These are phyloP conservation scores for Phytophthora podocarpi DNA, from an alignment of 352 stramenopile species.

Conservation along the genomic window DNA sequence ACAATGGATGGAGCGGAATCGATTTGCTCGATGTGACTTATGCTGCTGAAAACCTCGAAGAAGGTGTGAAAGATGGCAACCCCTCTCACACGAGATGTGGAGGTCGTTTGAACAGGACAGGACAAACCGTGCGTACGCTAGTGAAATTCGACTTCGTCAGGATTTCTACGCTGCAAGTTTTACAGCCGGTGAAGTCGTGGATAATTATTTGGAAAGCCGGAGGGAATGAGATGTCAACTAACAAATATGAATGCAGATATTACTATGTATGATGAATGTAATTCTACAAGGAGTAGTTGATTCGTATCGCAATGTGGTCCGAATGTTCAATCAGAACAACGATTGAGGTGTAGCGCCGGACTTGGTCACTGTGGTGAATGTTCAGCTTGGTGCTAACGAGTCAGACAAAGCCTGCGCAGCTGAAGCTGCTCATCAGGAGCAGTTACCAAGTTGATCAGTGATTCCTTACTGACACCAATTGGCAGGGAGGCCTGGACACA, in stretches of 20 bases:
- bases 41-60: slow-evolving; percentile 2
- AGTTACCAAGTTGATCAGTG: no score
- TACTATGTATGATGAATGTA: not conserved
- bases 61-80: slow-evolving; percentile 1
- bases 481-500: no score
- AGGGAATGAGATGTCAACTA: not conserved
- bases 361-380: not conserved
- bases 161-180: not conserved
- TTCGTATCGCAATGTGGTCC: not conserved
- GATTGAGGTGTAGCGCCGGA: not conserved
- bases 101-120: not conserved
- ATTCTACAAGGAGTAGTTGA: not conserved
- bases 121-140: not conserved
- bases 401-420: no score
- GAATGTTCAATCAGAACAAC: not conserved
- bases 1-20: slow-evolving; percentile 4
- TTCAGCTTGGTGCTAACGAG: not conserved
- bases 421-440: no score
- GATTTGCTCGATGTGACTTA: slow-evolving; percentile 1
- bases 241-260: not conserved
- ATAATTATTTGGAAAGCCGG: no score
- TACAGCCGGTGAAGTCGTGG: not conserved
- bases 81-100: slow-evolving; percentile 4
- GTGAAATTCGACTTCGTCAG: not conserved
- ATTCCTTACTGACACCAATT: no score